Evolutionary conservation across 306 rosid genomes (phyloP).

Genomic region (Acmispon strigosus): DNA sequence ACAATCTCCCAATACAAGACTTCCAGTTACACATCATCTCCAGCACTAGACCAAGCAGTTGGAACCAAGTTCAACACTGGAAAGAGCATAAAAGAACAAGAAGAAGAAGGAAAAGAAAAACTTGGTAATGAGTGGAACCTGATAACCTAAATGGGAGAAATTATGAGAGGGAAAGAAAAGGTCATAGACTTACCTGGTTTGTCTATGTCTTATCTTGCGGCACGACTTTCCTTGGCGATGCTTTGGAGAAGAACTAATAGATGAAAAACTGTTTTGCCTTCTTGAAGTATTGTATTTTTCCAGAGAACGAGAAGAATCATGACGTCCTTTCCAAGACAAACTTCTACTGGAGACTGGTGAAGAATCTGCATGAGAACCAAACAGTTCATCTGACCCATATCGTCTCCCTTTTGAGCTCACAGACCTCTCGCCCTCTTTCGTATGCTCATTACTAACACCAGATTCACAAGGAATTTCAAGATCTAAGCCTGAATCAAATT

Average conservation of each 20-base stretch:
- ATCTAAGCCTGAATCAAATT: constrained; percentile 65
- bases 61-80: constrained; percentile 4
- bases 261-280: constrained; percentile 49
- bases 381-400: constrained; percentile 44
- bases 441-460: constrained; percentile 33
- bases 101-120: not conserved
- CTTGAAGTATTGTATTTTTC: constrained; percentile 51
- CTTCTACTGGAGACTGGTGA: constrained; percentile 50
- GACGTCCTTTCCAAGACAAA: constrained; percentile 93
- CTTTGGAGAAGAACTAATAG: constrained; percentile 60
- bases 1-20: too few species aligned
- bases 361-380: constrained; percentile 58
- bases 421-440: constrained; percentile 32
- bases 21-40: not conserved
- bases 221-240: constrained; percentile 73
- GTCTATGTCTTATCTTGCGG: constrained; percentile 67
- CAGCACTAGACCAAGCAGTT: not conserved
- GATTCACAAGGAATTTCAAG: constrained; percentile 56
- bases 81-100: not conserved
- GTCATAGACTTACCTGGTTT: constrained; percentile 41
- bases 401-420: constrained; percentile 36
- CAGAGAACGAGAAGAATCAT: constrained; percentile 38
- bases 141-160: not conserved
- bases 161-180: not conserved
- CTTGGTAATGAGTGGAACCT: not conserved